Evolutionary conservation across 768 basidiomycete genomes (phyloP).

Genomic region (Trametes meyenii): DNA sequence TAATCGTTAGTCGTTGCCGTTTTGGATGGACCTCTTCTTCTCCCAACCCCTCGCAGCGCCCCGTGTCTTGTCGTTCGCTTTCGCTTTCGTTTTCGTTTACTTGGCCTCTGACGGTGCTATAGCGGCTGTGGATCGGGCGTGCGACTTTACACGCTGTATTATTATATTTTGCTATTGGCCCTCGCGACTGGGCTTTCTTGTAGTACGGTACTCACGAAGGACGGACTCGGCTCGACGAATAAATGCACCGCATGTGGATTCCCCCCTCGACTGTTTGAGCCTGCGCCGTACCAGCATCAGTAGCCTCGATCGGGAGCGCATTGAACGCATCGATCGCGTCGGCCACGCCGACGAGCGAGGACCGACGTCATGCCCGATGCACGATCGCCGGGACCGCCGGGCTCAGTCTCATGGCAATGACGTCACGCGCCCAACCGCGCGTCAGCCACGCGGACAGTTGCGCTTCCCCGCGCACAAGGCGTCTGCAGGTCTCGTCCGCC

Average conservation of each 20-base stretch:
- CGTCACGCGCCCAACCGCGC: constrained; percentile 20
- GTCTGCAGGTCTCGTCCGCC: neutral
- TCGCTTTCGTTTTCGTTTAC: neutral
- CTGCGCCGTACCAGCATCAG: too few relatives aligned
- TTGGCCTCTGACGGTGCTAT: constrained; percentile 4
- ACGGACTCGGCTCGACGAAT: neutral
- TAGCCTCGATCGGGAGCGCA: too few relatives aligned
- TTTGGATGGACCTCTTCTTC: neutral
- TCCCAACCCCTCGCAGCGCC: neutral
- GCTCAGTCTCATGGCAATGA: constrained; percentile 1
- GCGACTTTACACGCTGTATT: constrained; percentile 7
- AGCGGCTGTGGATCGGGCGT: neutral
- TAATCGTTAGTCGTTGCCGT: neutral
- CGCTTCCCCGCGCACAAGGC: neutral
- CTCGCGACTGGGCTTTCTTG: neutral
- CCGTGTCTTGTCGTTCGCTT: neutral
- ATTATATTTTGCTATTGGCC: constrained; percentile 5
- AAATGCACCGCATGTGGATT: too few relatives aligned
- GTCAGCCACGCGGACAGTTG: constrained; percentile 4
- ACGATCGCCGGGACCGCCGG: neutral
- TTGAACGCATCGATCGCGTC: too few relatives aligned
- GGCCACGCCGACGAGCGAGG: too few relatives aligned
- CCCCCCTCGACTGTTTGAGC: too few relatives aligned
- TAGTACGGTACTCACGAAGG: constrained; percentile 2
- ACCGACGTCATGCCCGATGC: too few relatives aligned